These are phyloP conservation scores for Dendrobium officinale DNA, from an alignment of 106 monocot genomes.

Conservation along the genomic window DNA sequence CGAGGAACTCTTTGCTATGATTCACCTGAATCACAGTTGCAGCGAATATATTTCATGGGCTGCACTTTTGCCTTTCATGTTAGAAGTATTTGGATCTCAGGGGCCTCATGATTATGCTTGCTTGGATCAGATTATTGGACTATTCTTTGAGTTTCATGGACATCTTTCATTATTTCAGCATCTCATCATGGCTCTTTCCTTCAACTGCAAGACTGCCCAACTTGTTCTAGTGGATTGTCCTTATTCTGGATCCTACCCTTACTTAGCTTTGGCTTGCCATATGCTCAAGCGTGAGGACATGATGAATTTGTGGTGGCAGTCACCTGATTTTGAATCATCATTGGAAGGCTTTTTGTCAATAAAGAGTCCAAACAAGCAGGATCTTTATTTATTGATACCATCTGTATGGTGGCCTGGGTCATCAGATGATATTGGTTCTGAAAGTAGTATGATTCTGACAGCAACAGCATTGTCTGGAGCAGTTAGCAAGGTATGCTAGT, in stretches of 20 bases:
- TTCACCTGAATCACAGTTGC: constrained; percentile 22
- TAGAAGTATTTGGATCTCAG: constrained; percentile 48
- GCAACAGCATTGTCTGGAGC: constrained; percentile 67
- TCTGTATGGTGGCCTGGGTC: constrained; percentile 96
- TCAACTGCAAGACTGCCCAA: constrained; percentile 55
- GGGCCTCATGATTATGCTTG: constrained; percentile 59
- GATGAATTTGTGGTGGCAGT: constrained; percentile 78
- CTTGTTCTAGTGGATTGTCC: constrained; percentile 81
- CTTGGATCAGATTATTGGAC: constrained; percentile 55
- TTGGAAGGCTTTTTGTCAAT: constrained; percentile 82
- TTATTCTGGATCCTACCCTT: constrained; percentile 82
- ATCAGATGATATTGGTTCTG: constrained; percentile 68
- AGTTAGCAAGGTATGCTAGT: constrained; percentile 47
- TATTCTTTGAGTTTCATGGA: constrained; percentile 60
- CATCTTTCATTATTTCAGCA: constrained; percentile 48
- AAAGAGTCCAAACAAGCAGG: constrained; percentile 84
- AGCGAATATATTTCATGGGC: constrained; percentile 73
- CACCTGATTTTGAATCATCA: constrained; percentile 53
- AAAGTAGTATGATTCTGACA: constrained; percentile 73
- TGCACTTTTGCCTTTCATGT: constrained; percentile 40
- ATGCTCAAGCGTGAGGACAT: constrained; percentile 58
- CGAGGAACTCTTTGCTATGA: constrained; percentile 47
- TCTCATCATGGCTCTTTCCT: constrained; percentile 67
- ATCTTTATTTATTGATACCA: constrained; percentile 70
- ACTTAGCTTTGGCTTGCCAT: constrained; percentile 70